These are phyloP conservation scores for Nicotiana tabacum DNA, from an alignment of 257 asterid genomes.

Conservation along the genomic window DNA sequence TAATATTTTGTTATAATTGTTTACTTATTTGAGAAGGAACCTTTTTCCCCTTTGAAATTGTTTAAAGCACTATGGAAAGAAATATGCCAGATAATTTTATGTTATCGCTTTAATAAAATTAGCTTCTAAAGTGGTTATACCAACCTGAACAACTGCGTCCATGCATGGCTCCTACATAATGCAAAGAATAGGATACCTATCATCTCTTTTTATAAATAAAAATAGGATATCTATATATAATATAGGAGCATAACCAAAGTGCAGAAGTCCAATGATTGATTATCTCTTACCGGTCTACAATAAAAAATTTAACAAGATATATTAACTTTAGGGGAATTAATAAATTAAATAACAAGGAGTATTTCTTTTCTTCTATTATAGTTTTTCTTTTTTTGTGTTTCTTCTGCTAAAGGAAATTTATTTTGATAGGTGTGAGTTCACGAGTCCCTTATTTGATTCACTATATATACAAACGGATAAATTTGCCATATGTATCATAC, in stretches of 20 bases:
- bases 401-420: background rate
- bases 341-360: background rate
- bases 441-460: background rate
- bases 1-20: background rate
- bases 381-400: background rate
- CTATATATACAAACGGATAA: background rate
- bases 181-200: constrained; percentile 5
- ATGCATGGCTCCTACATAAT: background rate
- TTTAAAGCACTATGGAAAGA: background rate
- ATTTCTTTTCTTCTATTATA: background rate
- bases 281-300: background rate
- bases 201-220: background rate
- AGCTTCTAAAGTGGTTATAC: constrained; percentile 40
- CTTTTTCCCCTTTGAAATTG: background rate
- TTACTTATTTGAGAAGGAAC: constrained; percentile 5
- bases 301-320: background rate
- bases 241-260: background rate
- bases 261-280: background rate
- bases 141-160: constrained; percentile 37
- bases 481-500: background rate
- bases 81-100: background rate
- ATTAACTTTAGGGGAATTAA: background rate
- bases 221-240: background rate
- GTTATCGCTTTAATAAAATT: constrained; percentile 26
- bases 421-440: background rate